phyloP scores from a whole-genome alignment of 441 rosid genomes.

The Aquilaria agallochum region DNA sequence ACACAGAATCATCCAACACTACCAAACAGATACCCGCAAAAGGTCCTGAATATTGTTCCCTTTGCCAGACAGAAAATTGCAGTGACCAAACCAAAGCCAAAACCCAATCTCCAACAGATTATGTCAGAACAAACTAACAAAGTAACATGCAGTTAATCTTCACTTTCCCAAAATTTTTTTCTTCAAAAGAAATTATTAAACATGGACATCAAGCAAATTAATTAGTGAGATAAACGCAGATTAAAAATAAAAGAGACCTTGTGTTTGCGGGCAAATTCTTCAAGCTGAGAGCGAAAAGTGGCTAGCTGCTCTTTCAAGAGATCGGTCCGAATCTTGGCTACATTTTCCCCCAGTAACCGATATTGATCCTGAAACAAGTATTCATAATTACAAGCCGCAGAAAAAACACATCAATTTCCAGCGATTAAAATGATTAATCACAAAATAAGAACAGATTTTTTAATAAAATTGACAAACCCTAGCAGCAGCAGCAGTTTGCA shows the following conservation, averaged over 20 bases:
- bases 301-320: slow-evolving; percentile 96
- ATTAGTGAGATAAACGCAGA: not conserved
- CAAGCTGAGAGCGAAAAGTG: slow-evolving; percentile 84
- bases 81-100: not conserved
- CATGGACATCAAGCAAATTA: not conserved
- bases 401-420: no score
- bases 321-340: slow-evolving; percentile 80
- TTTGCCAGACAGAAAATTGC: no score
- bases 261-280: slow-evolving; percentile 91
- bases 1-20: no score
- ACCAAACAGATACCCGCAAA: not conserved
- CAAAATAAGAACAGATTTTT: not conserved
- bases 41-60: not conserved
- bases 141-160: not conserved
- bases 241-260: slow-evolving; percentile 38
- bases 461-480: slow-evolving; percentile 42
- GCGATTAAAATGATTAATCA: no score
- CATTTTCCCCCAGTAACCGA: slow-evolving; percentile 84
- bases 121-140: not conserved
- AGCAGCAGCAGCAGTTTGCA: slow-evolving; percentile 83
- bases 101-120: no score
- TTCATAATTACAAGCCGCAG: not conserved
- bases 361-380: slow-evolving; percentile 55
- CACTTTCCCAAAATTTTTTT: no score
- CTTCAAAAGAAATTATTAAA: not conserved